Conservation (phyloP, 1,284 basidiomycete genomes). For the Chondrostereum purpureum region DNA sequence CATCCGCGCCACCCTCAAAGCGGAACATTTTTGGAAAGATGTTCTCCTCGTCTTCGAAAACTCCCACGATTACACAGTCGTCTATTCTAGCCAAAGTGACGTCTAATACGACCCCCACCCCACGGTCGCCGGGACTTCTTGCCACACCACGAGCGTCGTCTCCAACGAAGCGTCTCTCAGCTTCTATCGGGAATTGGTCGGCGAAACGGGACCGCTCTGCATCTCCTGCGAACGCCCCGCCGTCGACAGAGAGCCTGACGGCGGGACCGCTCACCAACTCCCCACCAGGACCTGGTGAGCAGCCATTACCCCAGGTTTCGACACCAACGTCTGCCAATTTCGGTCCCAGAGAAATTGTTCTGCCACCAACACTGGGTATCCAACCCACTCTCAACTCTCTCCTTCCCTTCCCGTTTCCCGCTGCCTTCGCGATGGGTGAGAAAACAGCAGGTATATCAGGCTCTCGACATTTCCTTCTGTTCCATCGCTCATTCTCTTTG, state of each 20-base stretch:
- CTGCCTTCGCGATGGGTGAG: background rate
- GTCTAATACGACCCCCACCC: background rate
- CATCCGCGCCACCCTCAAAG: background rate
- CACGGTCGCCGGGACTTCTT: background rate
- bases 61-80: background rate
- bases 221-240: background rate
- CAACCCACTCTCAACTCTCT: constrained; percentile 14
- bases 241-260: background rate
- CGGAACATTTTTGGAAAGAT: background rate
- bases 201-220: background rate
- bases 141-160: background rate
- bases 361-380: constrained; percentile 15
- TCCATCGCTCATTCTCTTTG: constrained; percentile 17
- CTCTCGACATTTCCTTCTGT: too few species aligned
- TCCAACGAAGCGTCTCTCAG: background rate
- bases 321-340: constrained; percentile 1
- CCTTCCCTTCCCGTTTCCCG: constrained; percentile 3
- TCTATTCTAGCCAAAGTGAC: background rate
- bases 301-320: background rate
- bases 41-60: background rate
- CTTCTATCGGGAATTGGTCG: background rate
- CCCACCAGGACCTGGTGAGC: background rate
- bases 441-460: background rate
- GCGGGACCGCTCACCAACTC: constrained; percentile 2
- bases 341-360: constrained; percentile 1